These are phyloP conservation scores for Dryadomyces quercus-mongolicae DNA, from an alignment of 2,329 filamentous ascomycete genomes.

Conservation along the genomic window DNA sequence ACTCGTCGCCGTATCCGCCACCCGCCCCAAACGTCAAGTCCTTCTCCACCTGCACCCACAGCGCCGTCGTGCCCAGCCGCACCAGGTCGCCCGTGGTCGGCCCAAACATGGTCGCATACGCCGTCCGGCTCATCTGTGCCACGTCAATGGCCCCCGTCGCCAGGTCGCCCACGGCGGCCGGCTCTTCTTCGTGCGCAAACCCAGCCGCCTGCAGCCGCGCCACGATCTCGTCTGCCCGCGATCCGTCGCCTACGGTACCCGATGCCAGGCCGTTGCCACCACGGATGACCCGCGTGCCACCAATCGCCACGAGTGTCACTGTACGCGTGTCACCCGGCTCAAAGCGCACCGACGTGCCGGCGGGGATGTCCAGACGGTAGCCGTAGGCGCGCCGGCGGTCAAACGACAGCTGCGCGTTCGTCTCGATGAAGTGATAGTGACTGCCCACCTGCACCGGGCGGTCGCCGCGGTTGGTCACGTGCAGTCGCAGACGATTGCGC, in stretches of 20 bases:
- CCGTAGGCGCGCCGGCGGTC: conserved; percentile 75
- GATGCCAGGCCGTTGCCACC: conserved; percentile 74
- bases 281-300: conserved; percentile 63
- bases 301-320: conserved; percentile 81
- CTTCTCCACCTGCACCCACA: conserved; percentile 84
- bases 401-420: conserved; percentile 82
- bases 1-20: conserved; percentile 59
- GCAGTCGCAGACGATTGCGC: conserved; percentile 59
- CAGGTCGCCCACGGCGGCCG: too few species aligned
- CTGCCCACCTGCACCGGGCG: conserved; percentile 86
- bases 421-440: conserved; percentile 93
- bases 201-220: conserved; percentile 55
- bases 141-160: conserved; percentile 49
- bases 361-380: conserved; percentile 77
- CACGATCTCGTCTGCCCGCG: conserved; percentile 53
- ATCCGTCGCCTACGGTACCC: conserved; percentile 56
- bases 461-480: conserved; percentile 77
- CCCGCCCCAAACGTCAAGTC: conserved; percentile 59
- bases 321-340: conserved; percentile 90
- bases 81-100: conserved; percentile 84
- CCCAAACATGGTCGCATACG: conserved; percentile 83
- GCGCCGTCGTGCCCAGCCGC: conserved; percentile 67
- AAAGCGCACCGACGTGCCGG: conserved; percentile 85
- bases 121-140: conserved; percentile 61
- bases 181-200: conserved; percentile 63